phyloP scores from a whole-genome alignment of 1,284 basidiomycete genomes.

The Boletus mariae region DNA sequence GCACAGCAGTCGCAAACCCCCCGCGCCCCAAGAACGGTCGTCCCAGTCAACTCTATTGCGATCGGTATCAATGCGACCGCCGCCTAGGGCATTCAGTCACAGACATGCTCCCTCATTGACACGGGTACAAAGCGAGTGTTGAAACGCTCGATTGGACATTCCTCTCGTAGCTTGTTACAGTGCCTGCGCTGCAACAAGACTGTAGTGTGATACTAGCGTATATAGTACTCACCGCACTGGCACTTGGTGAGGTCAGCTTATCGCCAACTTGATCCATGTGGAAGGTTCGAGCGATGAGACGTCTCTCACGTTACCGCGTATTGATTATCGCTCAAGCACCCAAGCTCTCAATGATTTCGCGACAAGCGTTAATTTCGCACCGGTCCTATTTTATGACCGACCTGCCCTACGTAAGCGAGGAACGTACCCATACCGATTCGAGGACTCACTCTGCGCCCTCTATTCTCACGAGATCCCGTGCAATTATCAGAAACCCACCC shows the following conservation, averaged over 20 bases:
- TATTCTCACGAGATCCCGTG: conserved; percentile 8
- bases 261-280: not conserved
- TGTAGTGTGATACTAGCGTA: not conserved
- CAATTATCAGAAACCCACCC: conserved; percentile 2
- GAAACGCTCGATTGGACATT: not conserved
- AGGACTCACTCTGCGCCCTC: not conserved
- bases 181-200: not conserved
- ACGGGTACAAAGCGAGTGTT: conserved; percentile 4
- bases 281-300: not conserved
- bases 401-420: conserved; percentile 1
- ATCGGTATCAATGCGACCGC: not conserved
- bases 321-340: conserved; percentile 6
- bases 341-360: not conserved
- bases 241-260: not conserved
- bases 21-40: not conserved
- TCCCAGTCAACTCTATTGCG: not conserved
- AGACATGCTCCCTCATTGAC: not conserved
- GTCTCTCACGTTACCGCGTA: not conserved
- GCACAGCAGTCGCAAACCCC: conserved; percentile 3
- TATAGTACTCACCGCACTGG: not conserved
- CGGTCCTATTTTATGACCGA: not conserved
- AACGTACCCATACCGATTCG: not conserved
- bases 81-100: not conserved
- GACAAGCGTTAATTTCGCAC: conserved; percentile 1
- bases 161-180: not conserved